Base-by-base conservation (phyloP, 371 early-diverging fungal genomes). In the Neoconidiobolus thromboides region DNA sequence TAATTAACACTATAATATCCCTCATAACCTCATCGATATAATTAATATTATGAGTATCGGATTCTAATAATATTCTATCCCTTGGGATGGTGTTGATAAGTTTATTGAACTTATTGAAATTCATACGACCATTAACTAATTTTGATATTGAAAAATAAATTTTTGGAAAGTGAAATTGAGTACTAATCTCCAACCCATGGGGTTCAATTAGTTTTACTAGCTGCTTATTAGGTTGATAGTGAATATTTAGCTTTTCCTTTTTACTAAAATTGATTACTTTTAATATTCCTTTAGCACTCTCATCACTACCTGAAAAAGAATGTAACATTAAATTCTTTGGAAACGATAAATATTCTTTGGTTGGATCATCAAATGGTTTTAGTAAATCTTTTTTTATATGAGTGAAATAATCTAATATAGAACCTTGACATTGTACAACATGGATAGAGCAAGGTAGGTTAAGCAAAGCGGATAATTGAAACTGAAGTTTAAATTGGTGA, bases 281-380 rank as follows among this genome's bases (percentile, higher is more conserved):
- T 0, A 90, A 90, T 38, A 91, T 89, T 40, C 91, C 90, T 2
- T 77, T 92, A 40, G 85, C 87, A 0, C 76, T 78, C 12, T 69
- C 89, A 43, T 84, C 83, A 0, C 74, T 83, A 64, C 83, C 89
- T 1, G 73, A 73, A 43, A 79, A 76, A 40, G 93, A 92, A 67
- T 91, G 79, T 76, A 67, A 40, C 56, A 55, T 55, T 9, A 55
- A 37, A n/a, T 55, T 55, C 5, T 15, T 15, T 9, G 56, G 56
- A 42, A 55, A 55, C 10, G 3, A n/a, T 14, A 51, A 51, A n/a
- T 38, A 14, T 5, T 6, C 5, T n/a, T 51, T 51, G 26, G 14
- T 51, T 14, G 14, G 26, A 36, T 36, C 36, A 36, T 51, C 52
- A 36, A 7, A 26, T 51, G 52, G n/a, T 38, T 26, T 9, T 36